Base-by-base conservation (phyloP, 805 yeast species). In the Scheffersomyces lignosus region DNA sequence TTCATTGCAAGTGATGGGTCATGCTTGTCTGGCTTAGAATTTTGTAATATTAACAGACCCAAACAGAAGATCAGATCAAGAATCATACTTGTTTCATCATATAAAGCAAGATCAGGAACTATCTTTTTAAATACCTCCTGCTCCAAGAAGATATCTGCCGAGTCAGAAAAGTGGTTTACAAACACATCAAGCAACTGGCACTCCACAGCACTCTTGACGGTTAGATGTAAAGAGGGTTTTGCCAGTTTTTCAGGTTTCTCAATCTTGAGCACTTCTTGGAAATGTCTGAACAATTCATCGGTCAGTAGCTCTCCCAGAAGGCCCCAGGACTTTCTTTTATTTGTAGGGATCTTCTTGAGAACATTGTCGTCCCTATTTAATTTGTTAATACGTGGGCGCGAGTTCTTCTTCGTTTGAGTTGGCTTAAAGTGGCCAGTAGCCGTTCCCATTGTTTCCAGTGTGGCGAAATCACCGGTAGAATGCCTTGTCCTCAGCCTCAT, bases 61-160 rank as follows among this genome's bases (percentile, higher is more conserved):
- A 67, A 51, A 34, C 67, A 62, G 33, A 60, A 56, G 29, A 67
- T 60, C n/a, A 67, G 49, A 45, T 60, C 56, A 14, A 62, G 31
- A n/a, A 67, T 50, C 64, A 66, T 57, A 16, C 62, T 51, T 2
- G 71, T 62, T 7, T 66, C 70, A 37, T 67, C 72, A 32, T 54
- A 44, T 15, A 67, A 44, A 3, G 72, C 70, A 40, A 67, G 37
- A 34, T 62, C 62, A 3, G 71, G 58, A 1, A 67, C 51, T 3
- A 67, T 47, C 18, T 54, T 55, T 20, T 51, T 48, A 41, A 62
- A 67, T 12, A 54, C 46, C 15, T 56, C 56, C 15, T 49, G 51
- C 1, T 56, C 54, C 30, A 64, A 46, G 31, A 64, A 64, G 27
- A 62, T 51, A 37, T 67, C 71, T 33, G 66, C 50, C 33, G 55